Evolutionary conservation across 1,284 basidiomycete genomes (phyloP), one percentile per base, ranked within the genome.

Genomic region (Trichosporon faecale): DNA sequence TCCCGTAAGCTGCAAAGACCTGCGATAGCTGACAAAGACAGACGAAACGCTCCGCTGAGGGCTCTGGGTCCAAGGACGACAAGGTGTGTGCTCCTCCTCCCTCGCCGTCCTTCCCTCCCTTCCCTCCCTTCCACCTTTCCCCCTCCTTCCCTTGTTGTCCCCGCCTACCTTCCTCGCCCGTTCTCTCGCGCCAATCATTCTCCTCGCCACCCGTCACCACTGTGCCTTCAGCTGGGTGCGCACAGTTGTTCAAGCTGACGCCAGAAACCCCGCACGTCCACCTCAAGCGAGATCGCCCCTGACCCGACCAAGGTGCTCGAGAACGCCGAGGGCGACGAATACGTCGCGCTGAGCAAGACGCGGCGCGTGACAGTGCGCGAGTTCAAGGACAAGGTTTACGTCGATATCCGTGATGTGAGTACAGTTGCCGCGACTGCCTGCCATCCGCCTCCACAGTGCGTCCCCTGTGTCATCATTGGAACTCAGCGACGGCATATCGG

Each of bases 371-470:
- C 90, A 0, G 89, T 93, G 1, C 85, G 89, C 35, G 81, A 80
- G 44, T 94, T 91, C 87, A 93, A 93, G 82, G 89, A 87, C 35
- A 82, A 83, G n/a, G 76, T 85, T 1, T 84, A 89, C 64, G 78
- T 94, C 18, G 91, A 94, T 78, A 90, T 95, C 67, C 88, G 93
- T 66, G 92, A 94, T 68, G 82, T 82, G 65, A 72, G 79, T 66
- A 11, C 11, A 6, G 35, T 37, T 12, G n/a, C n/a, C n/a, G n/a
- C n/a, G n/a, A n/a, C n/a, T n/a, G n/a, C n/a, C n/a, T n/a, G n/a
- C n/a, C n/a, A n/a, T n/a, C n/a, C n/a, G n/a, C n/a, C n/a, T n/a
- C n/a, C n/a, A n/a, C n/a, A n/a, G n/a, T n/a, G n/a, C n/a, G n/a
- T n/a, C n/a, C n/a, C n/a, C n/a, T n/a, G n/a, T n/a, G n/a, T n/a